Base-by-base conservation (phyloP, 768 basidiomycete species). In the Amanita phalloides region DNA sequence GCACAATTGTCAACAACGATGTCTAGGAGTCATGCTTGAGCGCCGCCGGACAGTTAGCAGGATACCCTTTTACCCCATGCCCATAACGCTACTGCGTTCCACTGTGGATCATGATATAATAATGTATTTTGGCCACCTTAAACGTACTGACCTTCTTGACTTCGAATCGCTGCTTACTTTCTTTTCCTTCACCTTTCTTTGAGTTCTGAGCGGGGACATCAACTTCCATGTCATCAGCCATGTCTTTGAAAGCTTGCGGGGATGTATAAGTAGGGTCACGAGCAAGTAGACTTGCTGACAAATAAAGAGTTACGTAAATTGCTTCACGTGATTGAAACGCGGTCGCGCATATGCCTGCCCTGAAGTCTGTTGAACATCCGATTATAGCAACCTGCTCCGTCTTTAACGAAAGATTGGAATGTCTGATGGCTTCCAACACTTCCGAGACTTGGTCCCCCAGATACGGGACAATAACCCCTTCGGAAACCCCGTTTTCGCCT, bases 1-100 rank as follows among this genome's bases (percentile, higher is more conserved):
- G 96, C 96, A 62, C 96, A 98, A 71, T 97, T 99, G 70, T 98
- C 95, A 53, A 97, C 95, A 54, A 96, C 93, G 62, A 98, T 97
- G 66, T 98, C 94, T 95, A 56, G 42, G 32, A 48, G 37, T 44
- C 17, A 41, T 32, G 17, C n/a, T 45, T 30, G 45, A 39, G 37
- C 10, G 35, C 23, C 23, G 11, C 21, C 3, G 17, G 20, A 45
- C 10, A 52, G 53, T 59, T 51, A 60, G 57, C 54, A 51, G 53
- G 49, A 45, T 39, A 20, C 1, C 2, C 8, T 56, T 77, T 53
- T 56, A 94, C 93, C 94, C 95, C 96, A 98, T 17, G 96, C 92
- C 96, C 96, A 99, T 0, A 99, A 75, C 1, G 96, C 79, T 48
- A 98, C 96, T 10, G 96, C 96, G 62, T 98, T 97, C 96, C 96